Evolutionary conservation across 176 grass and related monocot species (phyloP), one percentile per base, ranked within the genome.

Genomic region (Raddia guianensis): DNA sequence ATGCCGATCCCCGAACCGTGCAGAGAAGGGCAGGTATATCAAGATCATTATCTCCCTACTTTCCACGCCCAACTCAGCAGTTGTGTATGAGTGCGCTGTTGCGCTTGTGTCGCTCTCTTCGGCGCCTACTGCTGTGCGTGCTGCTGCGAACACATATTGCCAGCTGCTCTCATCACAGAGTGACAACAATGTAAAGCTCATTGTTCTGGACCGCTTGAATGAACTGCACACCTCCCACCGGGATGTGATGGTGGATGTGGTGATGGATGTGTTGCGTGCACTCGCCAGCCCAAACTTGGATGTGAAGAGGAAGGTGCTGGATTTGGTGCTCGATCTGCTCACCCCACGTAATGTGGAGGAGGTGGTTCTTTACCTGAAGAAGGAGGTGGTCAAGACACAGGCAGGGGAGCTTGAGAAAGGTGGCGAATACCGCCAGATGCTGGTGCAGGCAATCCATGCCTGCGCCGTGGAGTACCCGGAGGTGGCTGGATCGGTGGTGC

Each of bases 311-410:
- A 94, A 94, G 86, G 89, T 87, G 46, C 83, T 94, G 9, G 92
- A 94, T 87, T 76, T 94, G 44, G 92, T 91, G 40, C 83, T 94
- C 6, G 89, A 89, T 84, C 87, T 94, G 35, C 81, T 91, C 44
- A 91, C 86, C 49, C 71, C 89, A 4, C 74, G 79, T 10, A 94
- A 91, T 72, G 88, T 94, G 15, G 89, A 94, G 59, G 92, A 94
- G 76, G 89, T 94, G 7, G 92, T 94, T 61, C 82, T 94, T 35
- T 86, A 89, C 49, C 86, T 94, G 73, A 91, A 94, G 73, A 94
- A 94, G 79, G 92, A 94, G 73, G 92, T 91, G 70, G 86, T 89
- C 11, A 94, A 94, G 83, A 94, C 89, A 0, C 89, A 94, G 63
- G 74, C 82, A 18, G 80, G 84, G 9, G 89, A 94, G 49, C 74